phyloP scores from a whole-genome alignment of 305 asterid species.

The Fraxinus sp. region DNA sequence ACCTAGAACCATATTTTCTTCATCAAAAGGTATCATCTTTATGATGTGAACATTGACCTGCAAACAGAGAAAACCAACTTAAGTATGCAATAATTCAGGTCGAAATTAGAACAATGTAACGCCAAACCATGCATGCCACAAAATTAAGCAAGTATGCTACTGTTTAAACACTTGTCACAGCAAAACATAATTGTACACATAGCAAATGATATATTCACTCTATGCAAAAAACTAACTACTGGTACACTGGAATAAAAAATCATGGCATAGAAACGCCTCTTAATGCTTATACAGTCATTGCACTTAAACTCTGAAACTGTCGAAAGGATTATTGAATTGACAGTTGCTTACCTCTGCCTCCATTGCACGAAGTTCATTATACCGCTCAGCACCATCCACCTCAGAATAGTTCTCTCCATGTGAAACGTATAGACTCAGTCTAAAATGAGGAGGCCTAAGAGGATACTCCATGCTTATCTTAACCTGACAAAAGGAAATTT shows the following conservation, averaged over 20 bases:
- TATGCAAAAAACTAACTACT: neutral
- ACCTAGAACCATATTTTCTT: conserved; percentile 63
- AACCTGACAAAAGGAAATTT: conserved; percentile 45
- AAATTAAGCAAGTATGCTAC: conserved; percentile 13
- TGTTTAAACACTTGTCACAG: neutral
- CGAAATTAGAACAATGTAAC: neutral
- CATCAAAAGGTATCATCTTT: conserved; percentile 55
- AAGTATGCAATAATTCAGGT: neutral
- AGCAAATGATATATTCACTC: neutral
- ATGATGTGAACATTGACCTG: conserved; percentile 82
- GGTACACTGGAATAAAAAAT: neutral
- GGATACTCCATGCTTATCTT: conserved; percentile 75
- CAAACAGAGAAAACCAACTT: conserved; percentile 23
- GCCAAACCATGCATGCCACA: neutral
- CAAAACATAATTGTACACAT: neutral
- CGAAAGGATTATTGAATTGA: conserved; percentile 9
- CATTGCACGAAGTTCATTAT: conserved; percentile 91
- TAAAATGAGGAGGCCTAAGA: conserved; percentile 79
- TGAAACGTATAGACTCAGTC: conserved; percentile 42
- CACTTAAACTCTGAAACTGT: neutral
- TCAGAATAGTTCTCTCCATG: conserved; percentile 46
- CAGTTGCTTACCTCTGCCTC: conserved; percentile 85
- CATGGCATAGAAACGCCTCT: neutral
- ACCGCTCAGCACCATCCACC: conserved; percentile 54
- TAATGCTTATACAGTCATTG: neutral